These are phyloP conservation scores for Phytopythium aichiense DNA, from an alignment of 352 stramenopile species.

Conservation along the genomic window DNA sequence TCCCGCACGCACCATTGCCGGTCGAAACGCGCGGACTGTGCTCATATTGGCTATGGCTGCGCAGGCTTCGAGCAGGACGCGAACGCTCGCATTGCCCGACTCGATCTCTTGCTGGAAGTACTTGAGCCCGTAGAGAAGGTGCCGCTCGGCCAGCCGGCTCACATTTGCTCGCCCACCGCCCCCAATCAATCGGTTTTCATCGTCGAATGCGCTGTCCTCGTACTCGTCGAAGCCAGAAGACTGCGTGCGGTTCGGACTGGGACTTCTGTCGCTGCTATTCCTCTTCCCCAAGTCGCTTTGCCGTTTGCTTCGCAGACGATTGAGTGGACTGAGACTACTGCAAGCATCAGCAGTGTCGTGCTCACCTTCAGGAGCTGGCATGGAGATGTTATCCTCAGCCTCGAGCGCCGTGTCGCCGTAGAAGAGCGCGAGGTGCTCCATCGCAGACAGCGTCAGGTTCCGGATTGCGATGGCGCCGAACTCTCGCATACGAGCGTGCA, in stretches of 20 bases:
- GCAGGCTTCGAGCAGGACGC: constrained; percentile 53
- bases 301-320: not conserved
- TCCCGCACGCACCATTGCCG: constrained; percentile 47
- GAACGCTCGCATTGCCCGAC: constrained; percentile 23
- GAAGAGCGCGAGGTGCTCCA: constrained; percentile 51
- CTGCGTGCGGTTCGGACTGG: not conserved
- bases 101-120: constrained; percentile 60
- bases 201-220: constrained; percentile 11
- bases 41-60: constrained; percentile 68
- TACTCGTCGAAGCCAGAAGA: not conserved
- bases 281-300: not conserved
- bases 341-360: too few species aligned
- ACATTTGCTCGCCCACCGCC: constrained; percentile 3
- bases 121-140: constrained; percentile 53
- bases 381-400: constrained; percentile 6
- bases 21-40: constrained; percentile 51
- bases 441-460: constrained; percentile 65
- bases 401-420: constrained; percentile 30
- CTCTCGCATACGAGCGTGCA: constrained; percentile 35
- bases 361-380: not conserved
- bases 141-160: constrained; percentile 41
- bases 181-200: not conserved
- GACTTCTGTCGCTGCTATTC: not conserved
- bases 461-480: constrained; percentile 56
- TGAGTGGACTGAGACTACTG: not conserved